A percentile compares a stretch with the other conserved stretches of the same genome.
phyloP scores from a whole-genome alignment of 2,329 filamentous ascomycete genomes.

The Huntiella savannae region DNA sequence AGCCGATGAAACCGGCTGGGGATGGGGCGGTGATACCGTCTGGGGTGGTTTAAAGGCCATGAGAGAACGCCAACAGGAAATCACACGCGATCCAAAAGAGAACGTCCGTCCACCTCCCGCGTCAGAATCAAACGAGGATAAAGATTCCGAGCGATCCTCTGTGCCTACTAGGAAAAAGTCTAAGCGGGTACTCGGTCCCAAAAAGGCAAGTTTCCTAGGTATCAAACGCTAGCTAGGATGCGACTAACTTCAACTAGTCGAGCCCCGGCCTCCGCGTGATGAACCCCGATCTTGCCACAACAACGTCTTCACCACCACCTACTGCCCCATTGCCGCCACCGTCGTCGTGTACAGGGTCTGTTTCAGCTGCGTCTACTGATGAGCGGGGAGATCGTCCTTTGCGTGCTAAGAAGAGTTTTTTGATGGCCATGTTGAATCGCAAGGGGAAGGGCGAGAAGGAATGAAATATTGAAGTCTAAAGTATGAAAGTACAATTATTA shows the following conservation, averaged over 20 bases:
- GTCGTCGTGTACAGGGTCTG: not conserved
- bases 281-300: not conserved
- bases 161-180: not conserved
- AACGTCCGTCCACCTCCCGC: not conserved
- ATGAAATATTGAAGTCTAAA: not conserved
- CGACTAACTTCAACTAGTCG: not conserved
- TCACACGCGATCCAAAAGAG: not conserved
- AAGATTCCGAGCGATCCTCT: not conserved
- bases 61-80: slow-evolving; percentile 13
- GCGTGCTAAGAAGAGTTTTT: slow-evolving; percentile 27
- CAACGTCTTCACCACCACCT: not conserved
- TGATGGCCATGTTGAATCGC: slow-evolving; percentile 22
- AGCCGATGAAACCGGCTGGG: slow-evolving; percentile 52
- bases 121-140: not conserved
- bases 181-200: not conserved
- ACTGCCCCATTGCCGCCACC: not conserved
- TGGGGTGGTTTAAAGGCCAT: slow-evolving; percentile 46
- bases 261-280: not conserved
- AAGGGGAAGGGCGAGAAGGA: not conserved
- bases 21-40: slow-evolving; percentile 50
- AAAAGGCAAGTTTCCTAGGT: not conserved
- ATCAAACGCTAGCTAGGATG: not conserved
- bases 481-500: too few species aligned
- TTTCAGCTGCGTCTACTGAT: not conserved
- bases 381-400: slow-evolving; percentile 11